phyloP scores from a whole-genome alignment of 768 basidiomycete genomes.

The Serendipita sp. region DNA sequence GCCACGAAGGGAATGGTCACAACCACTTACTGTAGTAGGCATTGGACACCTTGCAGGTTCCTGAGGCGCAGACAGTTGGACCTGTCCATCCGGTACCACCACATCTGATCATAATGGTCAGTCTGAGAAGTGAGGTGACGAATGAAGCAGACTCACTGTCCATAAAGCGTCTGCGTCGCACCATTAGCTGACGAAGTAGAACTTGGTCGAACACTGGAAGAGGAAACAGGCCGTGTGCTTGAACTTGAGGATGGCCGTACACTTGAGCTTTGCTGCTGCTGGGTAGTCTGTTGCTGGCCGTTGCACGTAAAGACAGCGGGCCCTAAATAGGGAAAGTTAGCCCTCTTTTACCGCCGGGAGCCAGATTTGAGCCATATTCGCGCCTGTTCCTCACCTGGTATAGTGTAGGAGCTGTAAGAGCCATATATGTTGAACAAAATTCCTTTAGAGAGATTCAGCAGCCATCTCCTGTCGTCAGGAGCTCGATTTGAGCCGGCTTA shows the following conservation, averaged over 20 bases:
- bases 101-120: background rate
- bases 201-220: background rate
- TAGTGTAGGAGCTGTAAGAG: background rate
- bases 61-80: conserved; percentile 10
- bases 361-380: background rate
- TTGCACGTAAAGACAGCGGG: background rate
- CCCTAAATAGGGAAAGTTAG: no score
- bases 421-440: background rate
- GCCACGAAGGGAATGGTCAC: background rate
- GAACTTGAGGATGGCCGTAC: background rate
- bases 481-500: background rate
- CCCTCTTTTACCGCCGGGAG: no score
- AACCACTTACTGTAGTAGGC: conserved; percentile 6
- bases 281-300: background rate
- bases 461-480: no score
- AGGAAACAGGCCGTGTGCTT: background rate
- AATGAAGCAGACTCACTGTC: background rate
- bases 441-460: background rate
- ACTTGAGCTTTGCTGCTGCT: background rate
- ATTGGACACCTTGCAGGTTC: conserved; percentile 10
- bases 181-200: background rate
- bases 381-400: no score
- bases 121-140: background rate
- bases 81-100: background rate
- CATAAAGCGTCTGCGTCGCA: background rate